A percentile compares a stretch with the other conserved stretches of the same genome.
phyloP scores from a whole-genome alignment of 805 yeast genomes.

The Candida sakaeoensis region DNA sequence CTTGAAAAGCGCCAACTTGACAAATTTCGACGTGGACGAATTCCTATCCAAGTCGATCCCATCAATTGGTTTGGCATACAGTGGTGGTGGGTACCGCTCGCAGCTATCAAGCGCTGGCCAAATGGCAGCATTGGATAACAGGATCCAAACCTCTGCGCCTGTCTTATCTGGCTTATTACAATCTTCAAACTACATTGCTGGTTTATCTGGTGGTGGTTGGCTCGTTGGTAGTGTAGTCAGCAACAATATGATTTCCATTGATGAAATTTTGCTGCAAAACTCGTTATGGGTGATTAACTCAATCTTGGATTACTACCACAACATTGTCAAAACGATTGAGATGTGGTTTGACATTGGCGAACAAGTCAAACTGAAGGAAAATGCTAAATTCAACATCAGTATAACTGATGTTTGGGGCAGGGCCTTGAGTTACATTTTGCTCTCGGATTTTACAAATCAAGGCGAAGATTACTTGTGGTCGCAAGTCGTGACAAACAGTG shows the following conservation, averaged over 20 bases:
- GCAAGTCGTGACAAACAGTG: not conserved
- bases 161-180: slow-evolving; percentile 54
- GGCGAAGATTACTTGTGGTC: slow-evolving; percentile 1
- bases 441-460: slow-evolving; percentile 1
- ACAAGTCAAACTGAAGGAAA: slow-evolving; percentile 18
- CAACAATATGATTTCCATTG: slow-evolving; percentile 54
- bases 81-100: slow-evolving; percentile 42
- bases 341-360: slow-evolving; percentile 25
- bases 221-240: slow-evolving; percentile 62
- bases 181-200: slow-evolving; percentile 66
- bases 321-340: slow-evolving; percentile 56
- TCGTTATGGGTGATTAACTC: slow-evolving; percentile 45
- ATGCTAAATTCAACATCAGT: slow-evolving; percentile 29
- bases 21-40: slow-evolving; percentile 18
- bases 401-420: slow-evolving; percentile 39
- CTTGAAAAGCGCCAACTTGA: slow-evolving; percentile 19
- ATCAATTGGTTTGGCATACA: slow-evolving; percentile 32
- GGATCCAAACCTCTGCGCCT: slow-evolving; percentile 64
- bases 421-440: slow-evolving; percentile 19
- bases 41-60: slow-evolving; percentile 17
- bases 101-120: slow-evolving; percentile 80
- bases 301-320: slow-evolving; percentile 62
- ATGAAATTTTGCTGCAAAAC: slow-evolving; percentile 23
- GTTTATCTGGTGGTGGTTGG: slow-evolving; percentile 70
- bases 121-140: slow-evolving; percentile 71